Evolutionary conservation across 31 red algal genomes (phyloP).

Genomic region (Asparagopsis taxiformis): DNA sequence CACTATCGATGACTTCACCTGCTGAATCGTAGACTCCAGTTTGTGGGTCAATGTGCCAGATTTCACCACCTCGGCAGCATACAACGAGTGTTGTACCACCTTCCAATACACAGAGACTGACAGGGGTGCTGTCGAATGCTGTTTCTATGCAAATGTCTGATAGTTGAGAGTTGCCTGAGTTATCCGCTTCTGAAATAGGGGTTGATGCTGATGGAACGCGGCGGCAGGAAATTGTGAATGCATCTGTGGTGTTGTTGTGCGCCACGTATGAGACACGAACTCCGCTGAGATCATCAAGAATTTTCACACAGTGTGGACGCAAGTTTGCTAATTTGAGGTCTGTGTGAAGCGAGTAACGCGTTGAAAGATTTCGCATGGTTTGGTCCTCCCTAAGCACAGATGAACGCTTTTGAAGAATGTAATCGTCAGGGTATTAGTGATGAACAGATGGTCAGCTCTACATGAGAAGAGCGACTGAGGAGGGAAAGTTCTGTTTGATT

Average conservation of each 20-base stretch:
- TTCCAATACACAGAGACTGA: not conserved
- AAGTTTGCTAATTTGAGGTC: not conserved
- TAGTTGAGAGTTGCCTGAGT: not conserved
- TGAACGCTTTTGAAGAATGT: no score
- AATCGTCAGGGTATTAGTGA: no score
- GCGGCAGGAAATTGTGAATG: not conserved
- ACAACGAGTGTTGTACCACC: not conserved
- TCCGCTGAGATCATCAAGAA: not conserved
- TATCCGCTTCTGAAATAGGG: not conserved
- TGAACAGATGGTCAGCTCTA: no score
- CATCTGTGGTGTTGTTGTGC: not conserved
- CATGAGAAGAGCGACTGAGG: no score
- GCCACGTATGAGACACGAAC: not conserved
- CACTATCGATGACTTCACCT: constrained; percentile 32
- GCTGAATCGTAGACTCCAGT: not conserved
- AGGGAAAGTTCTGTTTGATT: no score
- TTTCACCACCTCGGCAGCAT: not conserved
- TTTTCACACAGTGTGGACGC: not conserved
- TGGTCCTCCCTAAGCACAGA: no score
- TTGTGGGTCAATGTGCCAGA: not conserved
- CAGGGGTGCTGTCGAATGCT: not conserved
- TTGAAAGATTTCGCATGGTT: not conserved
- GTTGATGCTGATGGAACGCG: not conserved
- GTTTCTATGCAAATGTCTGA: not conserved
- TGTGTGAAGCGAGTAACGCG: not conserved